Evolutionary conservation across 306 rosid genomes (phyloP), one percentile per base, ranked within the genome.

Genomic region (Vachellia collinsii): DNA sequence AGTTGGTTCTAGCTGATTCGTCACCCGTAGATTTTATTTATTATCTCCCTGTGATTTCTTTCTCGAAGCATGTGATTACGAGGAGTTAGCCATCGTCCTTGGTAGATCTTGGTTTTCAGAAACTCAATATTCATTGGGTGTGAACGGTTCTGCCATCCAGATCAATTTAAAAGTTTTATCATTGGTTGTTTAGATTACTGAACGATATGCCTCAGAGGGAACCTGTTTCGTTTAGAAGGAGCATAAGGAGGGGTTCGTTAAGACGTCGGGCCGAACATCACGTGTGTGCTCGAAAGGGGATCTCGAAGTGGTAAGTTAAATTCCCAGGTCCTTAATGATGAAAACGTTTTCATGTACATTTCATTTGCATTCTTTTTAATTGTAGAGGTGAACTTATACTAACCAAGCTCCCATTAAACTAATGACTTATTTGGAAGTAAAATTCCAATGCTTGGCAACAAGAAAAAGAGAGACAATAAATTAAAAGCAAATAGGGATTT

Each of bases 241-340:
- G 51, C 87, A 84, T 87, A 10, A 84, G 86, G 92, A 34, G 92
- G 92, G 1, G 34, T 29, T 29, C 34, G 34, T 29, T 29, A 29
- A 29, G 34, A 29, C 34, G 34, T 29, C 34, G 34, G 34, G 34
- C 12, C 84, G 90, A 87, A 86, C 90, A 34, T 48, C 90, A 89
- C 74, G 79, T 89, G 63, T 88, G 87, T 39, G 84, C 86, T 53
- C 88, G 87, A 38, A 89, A 86, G 77, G 92, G 92, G 84, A 89
- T 34, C 74, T 89, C 44, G 83, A 78, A 68, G 84, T 79, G 87
- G 92, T 88, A 63, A 14, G 37, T 36, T 62, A 8, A 50, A 7
- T 36, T 8, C 38, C 37, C 6, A 16, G 36, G 16, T 65, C 23
- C 70, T 65, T 16, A 14, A 16, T 65, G 39, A 23, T 58, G 14